Evolutionary conservation across 2,329 filamentous ascomycete species (phyloP), one percentile per base, ranked within the genome.

Genomic region (Arachnopeziza araneosa): DNA sequence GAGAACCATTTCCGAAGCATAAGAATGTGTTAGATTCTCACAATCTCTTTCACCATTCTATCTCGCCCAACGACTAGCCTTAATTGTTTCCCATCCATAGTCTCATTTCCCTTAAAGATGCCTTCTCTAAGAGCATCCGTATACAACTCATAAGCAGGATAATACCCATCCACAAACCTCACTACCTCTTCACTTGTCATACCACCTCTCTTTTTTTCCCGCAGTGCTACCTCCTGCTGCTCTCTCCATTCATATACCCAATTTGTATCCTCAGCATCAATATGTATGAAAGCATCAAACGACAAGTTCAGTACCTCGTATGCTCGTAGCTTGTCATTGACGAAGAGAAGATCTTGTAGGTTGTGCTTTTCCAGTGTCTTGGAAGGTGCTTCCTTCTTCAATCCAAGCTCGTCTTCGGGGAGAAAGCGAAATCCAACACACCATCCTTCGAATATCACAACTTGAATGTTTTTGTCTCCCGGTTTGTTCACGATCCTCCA

Each of bases 381-480:
- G 19, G 32, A 54, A 1, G 22, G n/a, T 2, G 21, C 21, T 21
- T 48, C n/a, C 63, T 77, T 70, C 77, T 79, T 83, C 26, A 68
- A 60, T 59, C 75, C 71, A 1, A 89, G 67, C 0, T 75, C 75
- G 0, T 71, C 66, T 1, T 78, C 73, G 21, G 76, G 68, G 23
- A 88, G 73, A 0, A 85, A 75, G 9, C 81, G 80, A 70, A 90
- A 90, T 0, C 87, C 87, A 1, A 90, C 81, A 71, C 85, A 89
- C 87, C 87, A 90, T 1, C 87, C 87, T 72, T 90, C 87, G 63
- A 90, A 87, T 24, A 90, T 80, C 0, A 90, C 78, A 1, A 89
- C 79, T 2, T 76, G 65, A 24, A 73, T 72, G 7, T 57, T 61
- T 1, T 57, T 50, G 32, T 63, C 50, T 14, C 30, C 58, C 3